Evolutionary conservation across 345 rosid species (phyloP), one percentile per base, ranked within the genome.

Genomic region (Theobroma cacao): DNA sequence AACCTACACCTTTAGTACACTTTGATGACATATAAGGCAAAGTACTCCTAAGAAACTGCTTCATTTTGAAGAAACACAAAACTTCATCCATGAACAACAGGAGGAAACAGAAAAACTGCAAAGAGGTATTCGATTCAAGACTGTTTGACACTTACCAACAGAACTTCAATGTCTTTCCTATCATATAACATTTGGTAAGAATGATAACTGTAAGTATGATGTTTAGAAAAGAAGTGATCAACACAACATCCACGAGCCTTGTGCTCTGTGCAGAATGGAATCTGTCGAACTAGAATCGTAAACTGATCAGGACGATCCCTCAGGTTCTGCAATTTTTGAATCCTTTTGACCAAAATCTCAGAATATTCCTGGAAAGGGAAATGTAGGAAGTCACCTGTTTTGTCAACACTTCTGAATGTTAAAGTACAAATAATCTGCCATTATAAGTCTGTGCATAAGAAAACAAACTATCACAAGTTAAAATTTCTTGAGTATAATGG

Each of bases 221-320:
- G 87, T 80, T 82, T 92, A 74, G 93, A 89, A 77, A 95, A 95
- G 79, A 95, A 93, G 84, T 93, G 94, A 52, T 89, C 92, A 80
- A 95, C 96, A 60, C 83, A 80, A 81, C 96, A 95, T 13, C 89
- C 87, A 52, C 63, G 79, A 60, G 87, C 79, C 76, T 84, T 77
- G 80, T 92, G 96, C 28, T 87, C 92, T 41, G 45, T 26, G 52
- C 99, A 95, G 5, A 88, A 58, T 3, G 98, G 98, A 78, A 95
- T 85, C 80, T 90, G 91, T 59, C 90, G 86, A 82, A 91, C 96
- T 69, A 93, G 89, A 88, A 90, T 84, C 41, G 90, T 87, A 77
- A 93, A 93, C 30, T 91, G 97, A 72, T 95, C 92, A 50, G 97
- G 92, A 45, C 88, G 92, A 80, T 87, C 85, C 71, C 92, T 86